Evolutionary conservation across 2,329 filamentous ascomycete genomes (phyloP), one percentile per base, ranked within the genome.

Genomic region (Aspergillus candidus): DNA sequence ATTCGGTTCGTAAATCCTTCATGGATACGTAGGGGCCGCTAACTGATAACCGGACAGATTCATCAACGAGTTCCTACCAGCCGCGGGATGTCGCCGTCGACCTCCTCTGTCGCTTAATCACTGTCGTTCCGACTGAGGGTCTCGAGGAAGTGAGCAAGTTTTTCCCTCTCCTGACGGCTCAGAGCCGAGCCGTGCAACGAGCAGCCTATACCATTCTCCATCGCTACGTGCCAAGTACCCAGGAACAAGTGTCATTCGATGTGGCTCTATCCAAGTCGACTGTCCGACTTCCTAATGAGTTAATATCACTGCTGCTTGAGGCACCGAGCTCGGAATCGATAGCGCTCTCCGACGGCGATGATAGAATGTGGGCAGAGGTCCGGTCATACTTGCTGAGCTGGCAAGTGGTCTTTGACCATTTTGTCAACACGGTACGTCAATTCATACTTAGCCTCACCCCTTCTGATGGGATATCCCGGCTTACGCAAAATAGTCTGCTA

Each of bases 351-450:
- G 72, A 77, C 31, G 80, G 89, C 15, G 75, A 82, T 4, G 73
- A 78, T 12, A 71, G 62, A 30, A 85, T 90, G 55, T 88, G 88
- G 10, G 71, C 80, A 1, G 61, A 78, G 0, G 73, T 95, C 38
- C 80, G 88, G 41, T 81, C 83, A 8, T 98, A 96, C 58, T 74
- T 98, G 3, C 73, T 95, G 22, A 86, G 88, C 10, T 98, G 93
- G 93, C 80, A 87, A 51, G 74, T 97, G 1, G 76, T 96, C 0
- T 97, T 94, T 60, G 88, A 94, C 55, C 84, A 91, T 35, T 94
- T 91, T 60, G 72, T 75, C 13, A 80, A 82, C 14, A 82, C 89
- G 11, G 74, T 77, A 70, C 50, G 61, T 52, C 40, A 39, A 38
- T 6, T 22, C 4, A 6, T 11, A 4, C 14, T 5, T 14, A 13